Evolutionary conservation across 2,329 filamentous ascomycete genomes (phyloP).

Genomic region (Stemphylium vesicarium): DNA sequence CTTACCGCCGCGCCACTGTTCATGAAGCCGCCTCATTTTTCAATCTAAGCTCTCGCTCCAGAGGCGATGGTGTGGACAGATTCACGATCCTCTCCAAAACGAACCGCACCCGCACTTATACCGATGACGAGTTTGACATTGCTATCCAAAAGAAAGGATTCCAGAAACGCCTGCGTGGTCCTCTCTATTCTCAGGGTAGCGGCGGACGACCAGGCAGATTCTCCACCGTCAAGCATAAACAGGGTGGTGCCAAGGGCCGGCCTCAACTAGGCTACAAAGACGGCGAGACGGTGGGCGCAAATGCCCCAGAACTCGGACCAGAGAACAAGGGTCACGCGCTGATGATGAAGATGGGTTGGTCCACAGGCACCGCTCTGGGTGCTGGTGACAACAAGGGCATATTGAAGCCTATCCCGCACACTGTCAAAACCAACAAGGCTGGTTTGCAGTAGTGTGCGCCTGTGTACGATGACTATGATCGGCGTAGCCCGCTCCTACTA

Average conservation of each 20-base stretch:
- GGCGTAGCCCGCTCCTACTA: background rate
- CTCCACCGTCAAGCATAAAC: slow-evolving; percentile 15
- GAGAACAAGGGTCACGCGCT: slow-evolving; percentile 86
- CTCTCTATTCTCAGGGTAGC: slow-evolving; percentile 15
- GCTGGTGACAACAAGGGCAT: slow-evolving; percentile 86
- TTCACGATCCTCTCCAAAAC: slow-evolving; percentile 82
- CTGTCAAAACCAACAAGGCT: slow-evolving; percentile 85
- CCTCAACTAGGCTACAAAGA: slow-evolving; percentile 66
- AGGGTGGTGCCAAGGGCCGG: slow-evolving; percentile 20
- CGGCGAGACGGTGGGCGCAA: slow-evolving; percentile 85
- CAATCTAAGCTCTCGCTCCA: slow-evolving; percentile 82
- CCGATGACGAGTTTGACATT: slow-evolving; percentile 60
- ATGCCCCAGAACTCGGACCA: slow-evolving; percentile 80
- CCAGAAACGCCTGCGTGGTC: slow-evolving; percentile 48
- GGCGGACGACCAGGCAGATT: slow-evolving; percentile 18
- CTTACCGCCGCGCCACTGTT: slow-evolving; percentile 74
- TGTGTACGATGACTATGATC: too few species aligned
- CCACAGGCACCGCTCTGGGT: slow-evolving; percentile 81
- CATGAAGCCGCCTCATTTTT: slow-evolving; percentile 80
- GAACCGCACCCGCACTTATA: slow-evolving; percentile 66
- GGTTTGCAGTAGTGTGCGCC: slow-evolving; percentile 61
- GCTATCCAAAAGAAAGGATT: slow-evolving; percentile 57
- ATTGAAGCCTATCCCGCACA: slow-evolving; percentile 80
- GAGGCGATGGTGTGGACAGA: slow-evolving; percentile 73
- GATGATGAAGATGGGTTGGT: slow-evolving; percentile 98